Percentiles rank a stretch among this genome's conserved stretches.
Evolutionary conservation across 1,139 yeast species (phyloP).

Genomic region (Pichia sp.): DNA sequence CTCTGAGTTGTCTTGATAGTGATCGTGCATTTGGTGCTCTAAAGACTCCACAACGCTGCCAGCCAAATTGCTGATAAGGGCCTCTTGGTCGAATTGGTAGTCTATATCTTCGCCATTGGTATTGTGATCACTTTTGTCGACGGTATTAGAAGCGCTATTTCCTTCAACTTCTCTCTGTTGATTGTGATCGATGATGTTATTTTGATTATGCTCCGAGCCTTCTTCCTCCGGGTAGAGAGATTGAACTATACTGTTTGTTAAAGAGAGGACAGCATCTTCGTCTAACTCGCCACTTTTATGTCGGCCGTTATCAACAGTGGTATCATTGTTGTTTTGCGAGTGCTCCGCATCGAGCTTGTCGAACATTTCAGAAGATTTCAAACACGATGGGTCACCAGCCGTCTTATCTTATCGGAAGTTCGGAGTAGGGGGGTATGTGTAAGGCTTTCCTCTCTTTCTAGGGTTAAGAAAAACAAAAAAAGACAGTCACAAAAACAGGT

Average conservation of each 20-base stretch:
- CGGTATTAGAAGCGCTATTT: background rate
- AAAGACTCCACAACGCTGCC: slow-evolving; percentile 11
- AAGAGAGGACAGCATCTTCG: slow-evolving; percentile 6
- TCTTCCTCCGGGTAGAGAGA: slow-evolving; percentile 9
- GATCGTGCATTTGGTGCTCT: slow-evolving; percentile 2
- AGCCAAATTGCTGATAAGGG: slow-evolving; percentile 10
- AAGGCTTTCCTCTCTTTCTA: background rate
- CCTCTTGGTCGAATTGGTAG: slow-evolving; percentile 13
- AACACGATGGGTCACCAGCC: background rate
- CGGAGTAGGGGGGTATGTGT: background rate
- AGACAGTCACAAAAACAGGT: slow-evolving; percentile 28
- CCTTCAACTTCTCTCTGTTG: background rate
- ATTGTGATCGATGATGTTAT: background rate
- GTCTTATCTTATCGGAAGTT: slow-evolving; percentile 20
- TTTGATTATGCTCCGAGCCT: background rate
- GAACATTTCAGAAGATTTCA: background rate
- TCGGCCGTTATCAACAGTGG: background rate
- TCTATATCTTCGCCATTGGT: background rate
- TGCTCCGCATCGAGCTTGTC: background rate
- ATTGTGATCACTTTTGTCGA: background rate
- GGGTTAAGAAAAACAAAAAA: slow-evolving; percentile 20
- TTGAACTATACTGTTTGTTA: slow-evolving; percentile 15
- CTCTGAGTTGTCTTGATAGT: background rate
- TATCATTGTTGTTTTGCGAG: background rate
- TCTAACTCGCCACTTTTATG: slow-evolving; percentile 2